Evolutionary conservation across 345 rosid genomes (phyloP), one percentile per base, ranked within the genome.

Genomic region (Atalantia buxifolia): DNA sequence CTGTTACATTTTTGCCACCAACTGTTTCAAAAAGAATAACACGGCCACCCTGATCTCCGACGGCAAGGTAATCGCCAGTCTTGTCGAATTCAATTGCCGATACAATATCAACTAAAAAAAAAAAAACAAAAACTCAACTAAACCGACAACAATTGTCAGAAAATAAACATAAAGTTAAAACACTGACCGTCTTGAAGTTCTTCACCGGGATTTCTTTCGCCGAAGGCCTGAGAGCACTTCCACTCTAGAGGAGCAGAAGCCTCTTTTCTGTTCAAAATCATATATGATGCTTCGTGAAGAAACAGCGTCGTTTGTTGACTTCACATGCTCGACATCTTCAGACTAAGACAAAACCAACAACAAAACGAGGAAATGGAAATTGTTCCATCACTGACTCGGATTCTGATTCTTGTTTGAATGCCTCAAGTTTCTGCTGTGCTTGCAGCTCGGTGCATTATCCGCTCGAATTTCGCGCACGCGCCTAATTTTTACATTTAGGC

Each of bases 11-110:
- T 79, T 84, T 78, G 30, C 77, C 83, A 71, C 79, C 79, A 57
- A 77, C 81, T 53, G 88, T 79, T 74, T 88, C 84, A 38, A 91
- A 91, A 35, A 91, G 81, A 2, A 89, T 84, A 61, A 91, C 81
- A 73, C 93, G 93, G 61, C 93, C 95, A 53, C 93, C 91, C 14
- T 80, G 85, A 73, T 91, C 92, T 75, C 93, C 93, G 69, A 84
- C 91, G 9, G 90, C 93, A 5, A 91, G 86, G 85, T 86, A 81
- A 80, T 86, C 86, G 14, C 95, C 95, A 19, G 59, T 87, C 83
- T 80, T 88, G 57, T 91, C 87, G 63, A 88, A 88, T 77, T 86
- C 90, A 72, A 91, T 75, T 3, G 95, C 82, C 7, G 90, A 86
- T 18, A 91, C 76, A 56, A 78, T 77, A 78, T 89, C 95, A 80